phyloP scores from a whole-genome alignment of 768 basidiomycete species.

The Pholiota microspora region DNA sequence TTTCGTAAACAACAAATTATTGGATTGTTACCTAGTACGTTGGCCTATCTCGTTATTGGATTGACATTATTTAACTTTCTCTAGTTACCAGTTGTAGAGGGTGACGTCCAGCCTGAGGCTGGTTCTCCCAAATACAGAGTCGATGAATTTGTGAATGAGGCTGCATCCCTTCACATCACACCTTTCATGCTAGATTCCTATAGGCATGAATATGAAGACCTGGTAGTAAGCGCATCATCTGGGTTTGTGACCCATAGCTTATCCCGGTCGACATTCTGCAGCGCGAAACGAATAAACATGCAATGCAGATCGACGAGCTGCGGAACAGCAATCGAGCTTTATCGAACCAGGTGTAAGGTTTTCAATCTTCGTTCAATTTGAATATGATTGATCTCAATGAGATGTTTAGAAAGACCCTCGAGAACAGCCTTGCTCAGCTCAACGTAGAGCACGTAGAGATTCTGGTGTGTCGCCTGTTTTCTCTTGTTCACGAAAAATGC shows the following conservation, averaged over 20 bases:
- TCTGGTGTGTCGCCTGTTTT: conserved; percentile 42
- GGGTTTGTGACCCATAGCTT: not conserved
- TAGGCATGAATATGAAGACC: conserved; percentile 84
- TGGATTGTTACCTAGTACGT: conserved; percentile 73
- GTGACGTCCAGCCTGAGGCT: conserved; percentile 25
- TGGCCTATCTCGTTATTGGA: not conserved
- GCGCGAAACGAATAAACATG: conserved; percentile 79
- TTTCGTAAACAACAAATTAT: conserved; percentile 77
- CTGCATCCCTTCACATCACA: conserved; percentile 82
- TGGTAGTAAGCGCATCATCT: conserved; percentile 41
- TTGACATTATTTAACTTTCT: not conserved
- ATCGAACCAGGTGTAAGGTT: conserved; percentile 73
- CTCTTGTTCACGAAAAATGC: not conserved
- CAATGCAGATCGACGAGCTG: conserved; percentile 78
- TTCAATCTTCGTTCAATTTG: not conserved
- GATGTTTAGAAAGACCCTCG: conserved; percentile 68
- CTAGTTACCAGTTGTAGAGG: conserved; percentile 8
- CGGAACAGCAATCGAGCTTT: conserved; percentile 77
- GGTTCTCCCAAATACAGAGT: conserved; percentile 52
- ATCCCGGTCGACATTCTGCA: conserved; percentile 16
- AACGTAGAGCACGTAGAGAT: conserved; percentile 81
- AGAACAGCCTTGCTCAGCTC: conserved; percentile 73
- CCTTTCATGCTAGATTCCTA: conserved; percentile 95
- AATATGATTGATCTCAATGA: conserved; percentile 3
- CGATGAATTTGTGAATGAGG: conserved; percentile 85